Evolutionary conservation across 2,329 filamentous ascomycete species (phyloP).

Genomic region (Epichloe sp.): DNA sequence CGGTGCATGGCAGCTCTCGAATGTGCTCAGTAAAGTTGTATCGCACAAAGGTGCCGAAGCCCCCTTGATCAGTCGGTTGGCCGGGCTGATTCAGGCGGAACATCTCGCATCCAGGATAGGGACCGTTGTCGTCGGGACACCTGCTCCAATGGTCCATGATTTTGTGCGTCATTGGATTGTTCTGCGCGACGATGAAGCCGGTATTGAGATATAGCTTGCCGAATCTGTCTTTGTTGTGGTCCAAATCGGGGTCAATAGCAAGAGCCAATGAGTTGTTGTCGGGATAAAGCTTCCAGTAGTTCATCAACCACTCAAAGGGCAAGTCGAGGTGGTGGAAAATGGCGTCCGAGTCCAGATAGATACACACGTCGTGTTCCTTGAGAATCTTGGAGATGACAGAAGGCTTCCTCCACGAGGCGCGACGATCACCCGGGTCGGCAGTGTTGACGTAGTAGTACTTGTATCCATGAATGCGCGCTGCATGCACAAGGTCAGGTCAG

Average conservation of each 20-base stretch:
- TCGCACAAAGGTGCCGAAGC: slow-evolving; percentile 29
- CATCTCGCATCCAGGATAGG: slow-evolving; percentile 24
- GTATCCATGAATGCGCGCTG: slow-evolving; percentile 33
- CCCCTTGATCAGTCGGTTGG: slow-evolving; percentile 29
- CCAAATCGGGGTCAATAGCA: slow-evolving; percentile 24
- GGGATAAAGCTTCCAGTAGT: slow-evolving; percentile 30
- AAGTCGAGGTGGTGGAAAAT: slow-evolving; percentile 30
- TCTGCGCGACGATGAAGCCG: slow-evolving; percentile 40
- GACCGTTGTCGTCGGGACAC: slow-evolving; percentile 26
- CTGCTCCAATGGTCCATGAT: slow-evolving; percentile 36
- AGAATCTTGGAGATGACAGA: slow-evolving; percentile 28
- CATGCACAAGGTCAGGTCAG: neutral
- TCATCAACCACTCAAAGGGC: slow-evolving; percentile 33
- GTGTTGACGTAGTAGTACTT: slow-evolving; percentile 32
- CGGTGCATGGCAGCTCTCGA: slow-evolving; percentile 25
- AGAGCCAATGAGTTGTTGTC: slow-evolving; percentile 28
- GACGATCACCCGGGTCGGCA: slow-evolving; percentile 25
- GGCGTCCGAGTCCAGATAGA: slow-evolving; percentile 33
- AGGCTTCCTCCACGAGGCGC: slow-evolving; percentile 34
- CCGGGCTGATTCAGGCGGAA: slow-evolving; percentile 23
- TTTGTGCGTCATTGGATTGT: slow-evolving; percentile 32
- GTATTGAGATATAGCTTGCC: slow-evolving; percentile 34
- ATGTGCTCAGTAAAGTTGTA: slow-evolving; percentile 29
- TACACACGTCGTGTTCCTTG: slow-evolving; percentile 27
- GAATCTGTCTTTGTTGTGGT: slow-evolving; percentile 26